A percentile compares a stretch with the other conserved stretches of the same genome.
phyloP scores from a whole-genome alignment of 352 stramenopile species.

The Globisporangium nagaii region DNA sequence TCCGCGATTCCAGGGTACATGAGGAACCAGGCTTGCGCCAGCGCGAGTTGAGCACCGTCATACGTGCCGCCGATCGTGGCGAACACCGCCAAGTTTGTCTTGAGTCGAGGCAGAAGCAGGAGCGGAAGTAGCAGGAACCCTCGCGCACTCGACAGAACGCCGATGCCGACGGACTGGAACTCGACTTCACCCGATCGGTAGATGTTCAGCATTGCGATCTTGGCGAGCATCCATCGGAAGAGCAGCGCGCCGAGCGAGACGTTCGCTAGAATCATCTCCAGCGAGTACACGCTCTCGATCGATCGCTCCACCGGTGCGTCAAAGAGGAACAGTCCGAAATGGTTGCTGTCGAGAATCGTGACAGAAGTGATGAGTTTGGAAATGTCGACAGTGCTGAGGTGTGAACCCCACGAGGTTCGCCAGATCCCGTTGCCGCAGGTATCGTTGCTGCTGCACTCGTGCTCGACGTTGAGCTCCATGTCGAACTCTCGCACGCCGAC shows the following conservation, averaged over 20 bases:
- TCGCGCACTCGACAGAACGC: no score
- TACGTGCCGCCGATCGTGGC: constrained; percentile 16
- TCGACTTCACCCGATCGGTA: neutral
- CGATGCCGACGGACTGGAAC: constrained; percentile 6
- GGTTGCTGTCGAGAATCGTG: constrained; percentile 16
- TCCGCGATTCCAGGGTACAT: constrained; percentile 26
- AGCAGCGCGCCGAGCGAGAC: constrained; percentile 21
- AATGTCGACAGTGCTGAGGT: neutral
- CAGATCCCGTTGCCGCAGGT: neutral
- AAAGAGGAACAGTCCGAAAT: constrained; percentile 26
- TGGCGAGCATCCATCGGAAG: constrained; percentile 20
- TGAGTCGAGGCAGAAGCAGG: constrained; percentile 11
- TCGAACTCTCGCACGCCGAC: constrained; percentile 1
- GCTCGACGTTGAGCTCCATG: neutral
- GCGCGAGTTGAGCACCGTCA: constrained; percentile 12
- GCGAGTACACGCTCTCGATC: constrained; percentile 21
- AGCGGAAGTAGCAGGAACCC: constrained; percentile 14
- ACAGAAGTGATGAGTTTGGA: neutral
- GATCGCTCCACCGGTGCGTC: neutral
- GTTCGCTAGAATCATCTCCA: constrained; percentile 34
- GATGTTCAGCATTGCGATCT: constrained; percentile 5
- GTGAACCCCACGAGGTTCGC: constrained; percentile 7
- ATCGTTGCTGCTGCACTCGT: neutral
- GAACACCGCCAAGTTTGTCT: constrained; percentile 18
- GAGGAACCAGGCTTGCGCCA: constrained; percentile 19